These are phyloP conservation scores for Termitomyces sp. DNA, from an alignment of 768 basidiomycete genomes.

Conservation along the genomic window DNA sequence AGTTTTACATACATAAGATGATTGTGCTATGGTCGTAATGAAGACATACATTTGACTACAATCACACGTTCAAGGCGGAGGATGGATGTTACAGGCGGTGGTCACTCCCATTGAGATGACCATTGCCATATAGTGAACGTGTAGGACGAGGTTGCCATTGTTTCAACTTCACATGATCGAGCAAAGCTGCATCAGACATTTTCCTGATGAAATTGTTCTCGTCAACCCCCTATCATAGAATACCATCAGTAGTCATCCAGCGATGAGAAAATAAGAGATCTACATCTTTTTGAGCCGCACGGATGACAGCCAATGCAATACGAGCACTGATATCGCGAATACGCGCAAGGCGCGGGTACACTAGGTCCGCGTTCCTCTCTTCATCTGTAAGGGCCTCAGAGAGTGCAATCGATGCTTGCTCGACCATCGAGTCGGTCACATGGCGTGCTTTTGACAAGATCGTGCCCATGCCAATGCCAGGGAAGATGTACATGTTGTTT, in stretches of 20 bases:
- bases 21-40: background rate
- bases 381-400: constrained; percentile 49
- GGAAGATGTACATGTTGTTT: constrained; percentile 76
- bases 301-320: constrained; percentile 59
- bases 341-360: constrained; percentile 66
- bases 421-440: constrained; percentile 67
- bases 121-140: constrained; percentile 7
- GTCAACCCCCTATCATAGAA: constrained; percentile 32
- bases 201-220: constrained; percentile 40
- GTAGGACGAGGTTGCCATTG: constrained; percentile 46
- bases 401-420: constrained; percentile 58
- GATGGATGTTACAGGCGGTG: constrained; percentile 22
- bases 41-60: background rate
- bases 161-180: constrained; percentile 45
- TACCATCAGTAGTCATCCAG: background rate
- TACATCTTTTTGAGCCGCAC: constrained; percentile 60
- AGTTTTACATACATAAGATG: background rate
- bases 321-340: constrained; percentile 61
- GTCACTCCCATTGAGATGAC: constrained; percentile 4
- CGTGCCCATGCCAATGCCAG: constrained; percentile 55
- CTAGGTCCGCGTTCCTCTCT: constrained; percentile 46
- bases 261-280: constrained; percentile 11
- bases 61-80: background rate
- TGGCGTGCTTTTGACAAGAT: constrained; percentile 52
- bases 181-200: constrained; percentile 39